phyloP scores from a whole-genome alignment of 768 basidiomycete genomes.

The Daedalea quercina region DNA sequence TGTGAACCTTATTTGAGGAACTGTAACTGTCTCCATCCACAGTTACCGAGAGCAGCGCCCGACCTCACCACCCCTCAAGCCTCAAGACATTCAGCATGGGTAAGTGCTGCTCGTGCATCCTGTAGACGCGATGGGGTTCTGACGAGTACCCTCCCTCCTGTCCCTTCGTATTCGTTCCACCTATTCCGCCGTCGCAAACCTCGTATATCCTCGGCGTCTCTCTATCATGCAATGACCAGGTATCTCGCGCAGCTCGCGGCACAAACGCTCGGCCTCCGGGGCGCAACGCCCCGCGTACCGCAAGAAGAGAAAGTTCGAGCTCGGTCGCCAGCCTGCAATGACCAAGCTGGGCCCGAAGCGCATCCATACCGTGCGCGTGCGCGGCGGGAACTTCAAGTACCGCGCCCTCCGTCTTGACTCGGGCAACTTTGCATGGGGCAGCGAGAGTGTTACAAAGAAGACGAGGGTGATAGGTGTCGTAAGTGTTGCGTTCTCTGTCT shows the following conservation, averaged over 20 bases:
- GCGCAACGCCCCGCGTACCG: conserved; percentile 93
- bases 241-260: conserved; percentile 95
- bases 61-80: conserved; percentile 41
- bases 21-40: conserved; percentile 42
- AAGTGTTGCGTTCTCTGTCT: conserved; percentile 32
- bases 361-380: conserved; percentile 89
- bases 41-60: conserved; percentile 32
- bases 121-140: not conserved
- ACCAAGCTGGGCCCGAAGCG: conserved; percentile 97
- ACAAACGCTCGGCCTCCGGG: conserved; percentile 93
- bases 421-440: conserved; percentile 99
- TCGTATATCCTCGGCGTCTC: not conserved
- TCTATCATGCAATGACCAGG: conserved; percentile 38
- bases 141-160: conserved; percentile 9
- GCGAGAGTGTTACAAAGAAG: conserved; percentile 91
- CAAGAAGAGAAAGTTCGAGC: conserved; percentile 99
- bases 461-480: conserved; percentile 95
- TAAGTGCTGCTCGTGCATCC: conserved; percentile 37
- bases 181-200: not conserved
- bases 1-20: conserved; percentile 32
- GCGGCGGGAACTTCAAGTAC: conserved; percentile 94
- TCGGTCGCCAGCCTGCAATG: conserved; percentile 95
- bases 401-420: conserved; percentile 93
- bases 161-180: not conserved
- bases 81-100: conserved; percentile 76